Conservation (phyloP, 192 early-diverging fungal species). For the Podila epicladia region DNA sequence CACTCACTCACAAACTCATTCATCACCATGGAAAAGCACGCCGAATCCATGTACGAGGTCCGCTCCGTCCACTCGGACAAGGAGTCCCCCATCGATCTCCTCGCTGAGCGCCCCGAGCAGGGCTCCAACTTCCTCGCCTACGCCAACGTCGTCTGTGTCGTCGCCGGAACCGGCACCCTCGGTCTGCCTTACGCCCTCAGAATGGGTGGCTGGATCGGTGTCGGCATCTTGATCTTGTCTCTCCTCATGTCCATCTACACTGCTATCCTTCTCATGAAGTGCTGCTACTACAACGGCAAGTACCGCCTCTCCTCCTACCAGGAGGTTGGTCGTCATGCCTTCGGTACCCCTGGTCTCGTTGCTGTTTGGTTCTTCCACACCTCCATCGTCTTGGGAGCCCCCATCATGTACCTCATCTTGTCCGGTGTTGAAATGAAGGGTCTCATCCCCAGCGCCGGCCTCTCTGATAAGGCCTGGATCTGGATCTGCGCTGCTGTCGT, state of each 20-base stretch:
- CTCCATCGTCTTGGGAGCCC: conserved; percentile 69
- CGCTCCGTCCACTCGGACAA: not conserved
- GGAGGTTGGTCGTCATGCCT: conserved; percentile 72
- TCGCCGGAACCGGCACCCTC: conserved; percentile 79
- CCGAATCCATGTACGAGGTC: not conserved
- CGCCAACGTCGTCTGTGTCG: conserved; percentile 73
- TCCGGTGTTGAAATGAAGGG: conserved; percentile 70
- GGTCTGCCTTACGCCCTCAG: conserved; percentile 81
- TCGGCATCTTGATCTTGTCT: conserved; percentile 69
- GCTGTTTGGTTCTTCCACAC: conserved; percentile 65
- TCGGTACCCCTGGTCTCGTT: conserved; percentile 66
- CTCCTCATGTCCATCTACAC: conserved; percentile 71
- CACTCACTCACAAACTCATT: no score
- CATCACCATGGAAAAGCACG: no score
- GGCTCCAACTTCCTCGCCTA: conserved; percentile 63
- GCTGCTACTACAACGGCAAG: conserved; percentile 69
- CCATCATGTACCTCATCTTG: conserved; percentile 73
- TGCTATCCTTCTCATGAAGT: conserved; percentile 71
- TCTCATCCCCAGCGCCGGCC: conserved; percentile 54
- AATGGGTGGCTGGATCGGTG: conserved; percentile 76
- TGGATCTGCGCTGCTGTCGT: conserved; percentile 69
- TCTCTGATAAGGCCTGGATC: conserved; percentile 54
- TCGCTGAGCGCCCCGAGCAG: conserved; percentile 17
- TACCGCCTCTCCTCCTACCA: conserved; percentile 60
- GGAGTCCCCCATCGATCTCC: conserved; percentile 3